These are phyloP conservation scores for Pugionium cornutum DNA, from an alignment of 345 rosid genomes.

Conservation along the genomic window DNA sequence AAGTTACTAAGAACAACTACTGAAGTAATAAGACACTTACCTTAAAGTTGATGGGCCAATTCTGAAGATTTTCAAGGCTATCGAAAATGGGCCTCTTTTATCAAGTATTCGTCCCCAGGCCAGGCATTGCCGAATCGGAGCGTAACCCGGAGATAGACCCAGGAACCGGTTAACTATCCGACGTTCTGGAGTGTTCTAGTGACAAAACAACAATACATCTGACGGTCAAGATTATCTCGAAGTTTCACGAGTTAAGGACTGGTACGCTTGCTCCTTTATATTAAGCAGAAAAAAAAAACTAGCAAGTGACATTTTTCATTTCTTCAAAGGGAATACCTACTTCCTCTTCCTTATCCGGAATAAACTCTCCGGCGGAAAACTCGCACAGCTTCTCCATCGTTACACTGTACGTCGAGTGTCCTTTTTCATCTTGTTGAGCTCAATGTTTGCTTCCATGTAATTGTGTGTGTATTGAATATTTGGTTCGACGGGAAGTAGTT, in stretches of 20 bases:
- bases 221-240: slow-evolving; percentile 24
- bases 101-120: neutral
- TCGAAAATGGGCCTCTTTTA: slow-evolving; percentile 19
- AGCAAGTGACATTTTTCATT: slow-evolving; percentile 17
- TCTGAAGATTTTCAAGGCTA: neutral
- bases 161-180: slow-evolving; percentile 15
- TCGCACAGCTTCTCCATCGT: slow-evolving; percentile 5
- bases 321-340: slow-evolving; percentile 18
- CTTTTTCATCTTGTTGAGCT: neutral
- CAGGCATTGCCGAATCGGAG: neutral
- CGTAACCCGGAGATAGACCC: slow-evolving; percentile 9
- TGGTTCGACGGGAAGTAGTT: neutral
- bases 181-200: slow-evolving; percentile 28
- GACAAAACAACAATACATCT: slow-evolving; percentile 11
- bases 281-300: neutral
- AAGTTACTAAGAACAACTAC: no score
- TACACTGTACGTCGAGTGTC: slow-evolving; percentile 1
- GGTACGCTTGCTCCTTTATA: slow-evolving; percentile 11
- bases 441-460: neutral
- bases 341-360: slow-evolving; percentile 20
- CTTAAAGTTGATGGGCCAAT: slow-evolving; percentile 3
- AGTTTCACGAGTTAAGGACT: slow-evolving; percentile 26
- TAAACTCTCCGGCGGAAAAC: slow-evolving; percentile 5
- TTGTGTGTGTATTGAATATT: neutral
- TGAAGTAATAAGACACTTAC: no score